Conservation (phyloP, 257 asterid species). For the Solanum chaucha region DNA sequence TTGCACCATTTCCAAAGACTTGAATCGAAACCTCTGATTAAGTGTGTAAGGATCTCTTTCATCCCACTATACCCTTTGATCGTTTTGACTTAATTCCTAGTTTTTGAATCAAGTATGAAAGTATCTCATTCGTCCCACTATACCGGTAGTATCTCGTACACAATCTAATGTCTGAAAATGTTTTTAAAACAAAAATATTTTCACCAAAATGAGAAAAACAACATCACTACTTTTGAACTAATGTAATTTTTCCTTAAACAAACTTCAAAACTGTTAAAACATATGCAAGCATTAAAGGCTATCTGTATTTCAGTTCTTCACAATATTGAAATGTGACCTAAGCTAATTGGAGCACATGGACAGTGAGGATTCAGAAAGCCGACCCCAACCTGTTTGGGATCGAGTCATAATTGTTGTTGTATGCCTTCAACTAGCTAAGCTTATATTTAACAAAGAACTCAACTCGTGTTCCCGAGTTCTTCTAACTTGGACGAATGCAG, state of each 20-base stretch:
- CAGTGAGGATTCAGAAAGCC: background rate
- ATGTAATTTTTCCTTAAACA: background rate
- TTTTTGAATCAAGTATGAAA: background rate
- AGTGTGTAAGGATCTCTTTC: background rate
- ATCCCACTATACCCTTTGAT: too few relatives aligned
- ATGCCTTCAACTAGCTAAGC: background rate
- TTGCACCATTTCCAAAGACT: accelerated
- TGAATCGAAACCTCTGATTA: background rate
- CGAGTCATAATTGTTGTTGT: background rate
- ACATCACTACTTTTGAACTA: background rate
- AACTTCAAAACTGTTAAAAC: background rate
- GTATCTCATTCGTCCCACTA: background rate
- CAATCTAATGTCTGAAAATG: background rate
- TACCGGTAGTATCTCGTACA: background rate
- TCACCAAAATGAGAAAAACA: background rate
- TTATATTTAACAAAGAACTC: background rate
- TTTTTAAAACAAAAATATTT: background rate
- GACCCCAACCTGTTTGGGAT: background rate
- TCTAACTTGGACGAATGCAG: background rate
- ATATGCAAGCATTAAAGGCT: background rate
- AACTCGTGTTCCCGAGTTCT: background rate
- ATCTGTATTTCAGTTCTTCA: background rate
- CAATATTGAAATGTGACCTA: background rate
- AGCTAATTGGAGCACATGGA: background rate
- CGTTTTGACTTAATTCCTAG: background rate